phyloP scores from a whole-genome alignment of 2,329 filamentous ascomycete genomes.

The Talaromyces sp. region DNA sequence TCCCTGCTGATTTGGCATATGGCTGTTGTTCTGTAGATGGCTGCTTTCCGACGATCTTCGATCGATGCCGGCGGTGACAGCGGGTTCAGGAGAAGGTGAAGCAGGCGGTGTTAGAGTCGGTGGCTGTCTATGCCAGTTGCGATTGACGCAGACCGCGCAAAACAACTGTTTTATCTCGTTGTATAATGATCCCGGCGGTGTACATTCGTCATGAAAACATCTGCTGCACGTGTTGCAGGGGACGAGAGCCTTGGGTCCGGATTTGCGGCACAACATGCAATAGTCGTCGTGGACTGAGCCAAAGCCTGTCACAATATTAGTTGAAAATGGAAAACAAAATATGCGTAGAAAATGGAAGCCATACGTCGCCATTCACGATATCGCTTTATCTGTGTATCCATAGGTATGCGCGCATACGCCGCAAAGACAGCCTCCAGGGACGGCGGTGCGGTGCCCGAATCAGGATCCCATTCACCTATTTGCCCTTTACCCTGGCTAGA shows the following conservation, averaged over 20 bases:
- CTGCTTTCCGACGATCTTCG: not conserved
- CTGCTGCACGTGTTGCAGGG: conserved; percentile 14
- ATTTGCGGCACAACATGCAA: conserved; percentile 16
- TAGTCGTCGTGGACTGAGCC: conserved; percentile 17
- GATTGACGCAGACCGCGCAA: conserved; percentile 17
- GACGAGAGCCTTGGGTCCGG: conserved; percentile 10
- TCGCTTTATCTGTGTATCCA: conserved; percentile 10
- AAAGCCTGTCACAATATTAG: conserved; percentile 6
- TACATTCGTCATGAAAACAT: conserved; percentile 17
- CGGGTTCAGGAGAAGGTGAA: conserved; percentile 10
- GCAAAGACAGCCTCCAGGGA: not conserved
- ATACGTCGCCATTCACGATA: conserved; percentile 19
- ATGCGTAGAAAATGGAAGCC: not conserved
- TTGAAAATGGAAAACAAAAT: no score
- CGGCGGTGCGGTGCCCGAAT: conserved; percentile 7
- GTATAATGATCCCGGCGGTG: conserved; percentile 8
- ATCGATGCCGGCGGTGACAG: not conserved
- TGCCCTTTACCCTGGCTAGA: not conserved
- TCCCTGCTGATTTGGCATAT: not conserved
- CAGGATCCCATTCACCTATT: conserved; percentile 1
- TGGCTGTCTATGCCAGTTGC: conserved; percentile 17
- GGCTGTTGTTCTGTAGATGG: not conserved
- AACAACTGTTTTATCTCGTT: conserved; percentile 13
- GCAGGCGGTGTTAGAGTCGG: conserved; percentile 18
- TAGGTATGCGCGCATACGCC: conserved; percentile 10